A percentile compares a stretch with the other conserved stretches of the same genome.
Conservation (phyloP, 441 rosid species). For the Adansonia rubrostipa region DNA sequence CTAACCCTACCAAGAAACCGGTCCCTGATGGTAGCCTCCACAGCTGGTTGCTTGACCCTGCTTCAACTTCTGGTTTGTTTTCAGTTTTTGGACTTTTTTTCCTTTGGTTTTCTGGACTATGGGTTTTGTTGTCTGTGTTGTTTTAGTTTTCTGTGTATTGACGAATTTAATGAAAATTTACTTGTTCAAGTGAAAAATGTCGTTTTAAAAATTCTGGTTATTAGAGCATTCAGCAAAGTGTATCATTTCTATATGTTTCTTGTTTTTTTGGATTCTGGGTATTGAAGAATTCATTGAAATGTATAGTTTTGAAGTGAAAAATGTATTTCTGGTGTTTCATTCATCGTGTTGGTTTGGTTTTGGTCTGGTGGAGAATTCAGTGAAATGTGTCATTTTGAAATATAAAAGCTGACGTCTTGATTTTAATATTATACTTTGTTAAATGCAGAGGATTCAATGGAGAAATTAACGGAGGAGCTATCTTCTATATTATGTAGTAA, state of each 20-base stretch:
- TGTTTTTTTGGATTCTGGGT: not conserved
- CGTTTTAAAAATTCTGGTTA: not conserved
- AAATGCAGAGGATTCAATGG: conserved; percentile 34
- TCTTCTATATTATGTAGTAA: conserved; percentile 32
- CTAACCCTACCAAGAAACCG: conserved; percentile 11
- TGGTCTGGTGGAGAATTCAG: not conserved
- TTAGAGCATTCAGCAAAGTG: not conserved
- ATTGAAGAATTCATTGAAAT: not conserved
- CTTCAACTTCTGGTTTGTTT: conserved; percentile 28
- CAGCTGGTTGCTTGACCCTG: conserved; percentile 5
- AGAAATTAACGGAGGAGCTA: conserved; percentile 18
- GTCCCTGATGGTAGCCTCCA: not conserved
- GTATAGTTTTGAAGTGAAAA: not conserved
- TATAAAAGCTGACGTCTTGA: not conserved
- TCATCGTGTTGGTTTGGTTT: conserved; percentile 9
- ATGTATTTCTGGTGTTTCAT: conserved; percentile 17
- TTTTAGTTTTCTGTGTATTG: conserved; percentile 9
- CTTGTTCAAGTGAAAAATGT: not conserved
- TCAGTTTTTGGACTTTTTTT: not conserved
- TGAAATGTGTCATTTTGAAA: not conserved
- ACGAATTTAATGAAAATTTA: not conserved
- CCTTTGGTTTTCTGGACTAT: conserved; percentile 10
- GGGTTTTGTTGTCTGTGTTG: conserved; percentile 12
- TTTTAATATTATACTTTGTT: not conserved
- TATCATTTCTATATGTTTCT: not conserved